Base-by-base conservation (phyloP, 768 basidiomycete species). In the Chalciporus chontae region DNA sequence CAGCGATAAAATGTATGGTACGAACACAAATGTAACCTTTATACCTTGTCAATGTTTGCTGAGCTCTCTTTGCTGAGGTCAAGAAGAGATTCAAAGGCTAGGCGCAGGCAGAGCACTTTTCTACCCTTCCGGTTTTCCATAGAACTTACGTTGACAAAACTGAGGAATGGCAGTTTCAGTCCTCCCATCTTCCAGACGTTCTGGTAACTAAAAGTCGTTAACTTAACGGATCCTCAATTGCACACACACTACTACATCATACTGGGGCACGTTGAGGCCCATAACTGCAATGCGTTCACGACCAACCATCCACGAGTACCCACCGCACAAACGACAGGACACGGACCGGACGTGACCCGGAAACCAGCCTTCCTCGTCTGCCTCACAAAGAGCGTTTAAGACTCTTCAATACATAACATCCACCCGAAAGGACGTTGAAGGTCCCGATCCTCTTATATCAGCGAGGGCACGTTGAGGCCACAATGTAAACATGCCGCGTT, bases 381-480 rank as follows among this genome's bases (percentile, higher is more conserved):
- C 65, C 62, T 50, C 59, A 70, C 70, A 67, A 68, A 74, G 71
- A 75, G 73, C 64, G 61, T 59, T 57, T 47, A 64, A 73, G 72
- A 73, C 73, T 72, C 74, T 76, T 75, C 73, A 72, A 75, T 73
- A 73, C 69, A 77, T 70, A 75, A 73, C 72, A 63, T 69, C 65
- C 65, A 62, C 56, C 54, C 55, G 55, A 66, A 65, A 76, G 80
- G 77, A 82, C 78, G 78, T 83, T 83, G 78, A 81, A 83, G 78
- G 78, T 80, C 81, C 77, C 71, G 73, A 63, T 75, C 71, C 74
- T 71, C 71, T 74, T 71, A 68, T 65, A 63, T 68, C 73, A 74
- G 77, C 77, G 75, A 81, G 77, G 82, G 83, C 83, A 73, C 84
- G 84, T 86, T 86, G 84, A 86, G 84, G 84, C 84, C 84, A 71